These are phyloP conservation scores for Xerocomellus chrysenteron DNA, from an alignment of 768 basidiomycete species.

Conservation along the genomic window DNA sequence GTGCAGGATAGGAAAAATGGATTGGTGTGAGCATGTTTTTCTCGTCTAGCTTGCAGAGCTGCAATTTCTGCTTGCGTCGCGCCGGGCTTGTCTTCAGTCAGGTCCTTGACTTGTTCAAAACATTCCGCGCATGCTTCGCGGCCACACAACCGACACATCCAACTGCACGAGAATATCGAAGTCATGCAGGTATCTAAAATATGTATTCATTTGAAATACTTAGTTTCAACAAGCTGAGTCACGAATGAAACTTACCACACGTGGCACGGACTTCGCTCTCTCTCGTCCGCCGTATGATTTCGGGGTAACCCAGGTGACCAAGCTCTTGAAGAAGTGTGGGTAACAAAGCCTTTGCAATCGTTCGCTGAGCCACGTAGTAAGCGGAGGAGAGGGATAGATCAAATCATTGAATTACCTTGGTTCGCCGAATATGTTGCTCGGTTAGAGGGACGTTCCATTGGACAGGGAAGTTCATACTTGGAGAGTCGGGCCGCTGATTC, in stretches of 20 bases:
- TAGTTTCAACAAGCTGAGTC: slow-evolving; percentile 1
- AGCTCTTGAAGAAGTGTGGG: slow-evolving; percentile 66
- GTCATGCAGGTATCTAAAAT: slow-evolving; percentile 86
- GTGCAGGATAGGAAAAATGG: slow-evolving; percentile 77
- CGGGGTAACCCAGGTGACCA: slow-evolving; percentile 52
- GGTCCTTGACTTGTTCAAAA: slow-evolving; percentile 62
- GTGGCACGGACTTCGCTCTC: slow-evolving; percentile 84
- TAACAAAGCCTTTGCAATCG: slow-evolving; percentile 66
- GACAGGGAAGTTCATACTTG: slow-evolving; percentile 59
- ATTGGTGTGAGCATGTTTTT: slow-evolving; percentile 62
- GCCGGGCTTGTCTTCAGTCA: slow-evolving; percentile 54
- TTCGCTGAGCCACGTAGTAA: slow-evolving; percentile 43
- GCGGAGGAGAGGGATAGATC: neutral
- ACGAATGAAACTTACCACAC: slow-evolving; percentile 57
- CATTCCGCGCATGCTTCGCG: slow-evolving; percentile 89
- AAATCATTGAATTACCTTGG: slow-evolving; percentile 49
- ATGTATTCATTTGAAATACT: slow-evolving; percentile 7
- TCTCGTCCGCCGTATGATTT: slow-evolving; percentile 68
- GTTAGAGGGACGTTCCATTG: slow-evolving; percentile 65
- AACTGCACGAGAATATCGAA: slow-evolving; percentile 85
- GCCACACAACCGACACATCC: slow-evolving; percentile 90
- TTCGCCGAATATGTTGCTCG: slow-evolving; percentile 48
- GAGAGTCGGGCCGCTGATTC: slow-evolving; percentile 54
- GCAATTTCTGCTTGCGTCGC: slow-evolving; percentile 49
- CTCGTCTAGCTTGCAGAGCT: slow-evolving; percentile 50